Conservation (phyloP, 192 early-diverging fungal species). For the Funneliformis mosseae region DNA sequence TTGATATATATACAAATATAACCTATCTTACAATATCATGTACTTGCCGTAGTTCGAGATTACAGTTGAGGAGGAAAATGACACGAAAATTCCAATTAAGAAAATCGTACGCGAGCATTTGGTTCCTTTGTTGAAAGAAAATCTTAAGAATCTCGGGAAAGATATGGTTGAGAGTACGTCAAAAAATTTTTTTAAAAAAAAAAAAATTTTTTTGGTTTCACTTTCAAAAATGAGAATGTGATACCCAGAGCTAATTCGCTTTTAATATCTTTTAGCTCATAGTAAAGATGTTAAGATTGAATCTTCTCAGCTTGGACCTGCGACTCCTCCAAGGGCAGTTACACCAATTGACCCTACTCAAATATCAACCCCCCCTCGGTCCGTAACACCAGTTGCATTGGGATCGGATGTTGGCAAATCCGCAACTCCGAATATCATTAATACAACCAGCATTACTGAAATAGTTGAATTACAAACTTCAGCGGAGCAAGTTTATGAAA, state of each 20-base stretch:
- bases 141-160: constrained; percentile 63
- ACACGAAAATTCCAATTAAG: constrained; percentile 59
- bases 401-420: neutral
- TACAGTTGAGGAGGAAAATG: constrained; percentile 53
- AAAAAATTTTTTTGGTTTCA: neutral
- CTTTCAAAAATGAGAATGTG: neutral
- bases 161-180: constrained; percentile 69
- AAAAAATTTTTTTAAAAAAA: neutral
- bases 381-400: constrained; percentile 10
- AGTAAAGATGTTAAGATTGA: constrained; percentile 84
- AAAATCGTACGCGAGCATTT: constrained; percentile 72
- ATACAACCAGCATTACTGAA: constrained; percentile 69
- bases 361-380: constrained; percentile 37
- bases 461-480: constrained; percentile 84
- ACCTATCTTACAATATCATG: neutral
- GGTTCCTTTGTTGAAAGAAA: constrained; percentile 59
- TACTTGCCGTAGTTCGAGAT: constrained; percentile 65
- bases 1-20: neutral
- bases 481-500: constrained; percentile 76
- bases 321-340: constrained; percentile 39
- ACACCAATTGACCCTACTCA: constrained; percentile 17
- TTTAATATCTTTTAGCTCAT: constrained; percentile 59
- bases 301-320: constrained; percentile 41
- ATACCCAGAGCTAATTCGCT: too few species aligned
- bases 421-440: constrained; percentile 46